A percentile compares a stretch with the other conserved stretches of the same genome.
phyloP scores from a whole-genome alignment of 768 basidiomycete genomes.

The Suillus subalutaceus region DNA sequence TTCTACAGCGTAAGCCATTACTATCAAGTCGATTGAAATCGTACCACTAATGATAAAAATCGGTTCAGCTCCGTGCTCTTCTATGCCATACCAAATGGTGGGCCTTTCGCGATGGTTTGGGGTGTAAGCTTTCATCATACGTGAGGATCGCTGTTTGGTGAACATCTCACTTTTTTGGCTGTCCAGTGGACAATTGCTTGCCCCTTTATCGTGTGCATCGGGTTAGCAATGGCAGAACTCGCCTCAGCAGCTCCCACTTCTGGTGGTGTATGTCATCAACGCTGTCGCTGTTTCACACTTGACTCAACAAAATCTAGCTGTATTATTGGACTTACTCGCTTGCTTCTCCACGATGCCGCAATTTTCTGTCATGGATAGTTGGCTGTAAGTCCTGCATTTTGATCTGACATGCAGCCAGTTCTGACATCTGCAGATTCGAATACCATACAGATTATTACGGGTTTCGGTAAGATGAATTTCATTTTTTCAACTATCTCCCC shows the following conservation, averaged over 20 bases:
- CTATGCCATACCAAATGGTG: neutral
- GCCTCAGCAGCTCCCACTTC: neutral
- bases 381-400: neutral
- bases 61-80: neutral
- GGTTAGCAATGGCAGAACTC: neutral
- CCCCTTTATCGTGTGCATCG: neutral
- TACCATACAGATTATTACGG: neutral
- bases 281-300: neutral
- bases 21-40: neutral
- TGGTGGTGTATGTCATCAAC: neutral
- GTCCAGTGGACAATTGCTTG: neutral
- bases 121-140: neutral
- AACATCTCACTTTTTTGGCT: neutral
- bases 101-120: neutral
- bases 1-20: neutral
- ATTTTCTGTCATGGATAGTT: neutral
- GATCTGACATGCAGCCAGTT: neutral
- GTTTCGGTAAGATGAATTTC: neutral
- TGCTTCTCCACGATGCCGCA: neutral
- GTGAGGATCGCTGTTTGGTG: neutral
- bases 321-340: constrained; percentile 1
- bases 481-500: neutral
- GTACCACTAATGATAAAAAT: neutral
- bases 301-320: neutral
- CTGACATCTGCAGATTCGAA: neutral